Evolutionary conservation across 495 filamentous ascomycete species (phyloP), one percentile per base, ranked within the genome.

Genomic region (Parmelia sp.): DNA sequence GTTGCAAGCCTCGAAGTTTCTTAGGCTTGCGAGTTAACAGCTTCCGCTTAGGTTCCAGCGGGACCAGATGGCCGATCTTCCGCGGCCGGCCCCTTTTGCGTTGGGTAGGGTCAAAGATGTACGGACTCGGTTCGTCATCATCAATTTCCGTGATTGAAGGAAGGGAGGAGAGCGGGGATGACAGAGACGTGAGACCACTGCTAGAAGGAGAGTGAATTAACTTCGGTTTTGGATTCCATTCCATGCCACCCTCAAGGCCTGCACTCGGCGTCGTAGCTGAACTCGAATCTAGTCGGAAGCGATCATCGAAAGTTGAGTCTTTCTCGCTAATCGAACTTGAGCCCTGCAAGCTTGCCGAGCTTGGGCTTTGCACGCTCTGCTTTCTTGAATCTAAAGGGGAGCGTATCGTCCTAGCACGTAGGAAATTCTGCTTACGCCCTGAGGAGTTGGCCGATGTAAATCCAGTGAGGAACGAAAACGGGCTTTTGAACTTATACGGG

Each of bases 1-100:
- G 69, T 36, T 80, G 64, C 9, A 82, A 68, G 62, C 49, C 70
- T 62, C 45, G 69, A 66, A 64, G 73, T 75, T 35, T 70, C 66
- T 19, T 51, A 25, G 42, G 57, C 19, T 35, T 58, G 27, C 40
- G 27, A 23, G 35, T 15, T 55, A 55, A 2, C 15, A 7, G 57
- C 47, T 37, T 57, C 45, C 35, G 23, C 59, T 63, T 64, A 1
- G 42, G 10, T 59, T 35, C 37, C 23, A 59, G 23, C 3, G n/a
- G 51, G 9, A 19, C 6, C 35, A 64, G 33, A 14, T 35, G 21
- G 31, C 25, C 66, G 68, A 37, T 70, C 61, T 25, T 64, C 55
- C 29, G 62, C 62, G 3, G 56, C 42, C 62, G 55, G 14, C 58
- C 42, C 15, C 58, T 19, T 40, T 64, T 64, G 33, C 56, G 62